Percentiles rank a stretch among this genome's conserved stretches.
Evolutionary conservation across 225 moss, liverwort and hornwort species (phyloP).

Genomic region (Neckera pumila): DNA sequence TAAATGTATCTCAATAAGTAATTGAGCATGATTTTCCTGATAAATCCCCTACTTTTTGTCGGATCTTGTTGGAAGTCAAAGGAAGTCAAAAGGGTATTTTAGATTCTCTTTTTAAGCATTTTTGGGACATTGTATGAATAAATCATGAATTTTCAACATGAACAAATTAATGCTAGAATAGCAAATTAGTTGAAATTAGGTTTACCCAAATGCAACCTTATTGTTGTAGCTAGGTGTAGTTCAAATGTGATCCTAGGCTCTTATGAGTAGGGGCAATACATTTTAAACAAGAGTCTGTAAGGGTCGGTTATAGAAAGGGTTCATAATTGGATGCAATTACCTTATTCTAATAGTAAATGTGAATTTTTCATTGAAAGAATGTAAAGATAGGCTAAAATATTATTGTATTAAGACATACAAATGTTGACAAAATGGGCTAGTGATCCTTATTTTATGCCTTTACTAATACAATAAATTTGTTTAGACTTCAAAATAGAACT

Average conservation of each 20-base stretch:
- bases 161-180: neutral
- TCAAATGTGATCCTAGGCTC: neutral
- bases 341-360: neutral
- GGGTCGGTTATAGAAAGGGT: neutral
- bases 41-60: neutral
- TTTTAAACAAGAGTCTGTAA: neutral
- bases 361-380: neutral
- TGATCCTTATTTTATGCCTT: rapidly evolving
- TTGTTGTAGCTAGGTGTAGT: rapidly evolving
- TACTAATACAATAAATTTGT: too few relatives aligned
- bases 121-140: rapidly evolving
- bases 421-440: neutral
- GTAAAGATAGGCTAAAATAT: neutral
- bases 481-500: neutral
- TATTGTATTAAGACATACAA: rapidly evolving
- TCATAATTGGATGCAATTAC: neutral
- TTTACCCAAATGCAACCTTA: neutral
- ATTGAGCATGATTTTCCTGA: neutral
- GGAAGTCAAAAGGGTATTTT: neutral
- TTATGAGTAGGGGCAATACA: neutral
- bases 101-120: neutral
- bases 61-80: neutral
- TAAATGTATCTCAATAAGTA: neutral
- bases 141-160: too few relatives aligned
- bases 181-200: rapidly evolving